phyloP scores from a whole-genome alignment of 192 early-diverging fungal species.

The Neocallimastix lanati region DNA sequence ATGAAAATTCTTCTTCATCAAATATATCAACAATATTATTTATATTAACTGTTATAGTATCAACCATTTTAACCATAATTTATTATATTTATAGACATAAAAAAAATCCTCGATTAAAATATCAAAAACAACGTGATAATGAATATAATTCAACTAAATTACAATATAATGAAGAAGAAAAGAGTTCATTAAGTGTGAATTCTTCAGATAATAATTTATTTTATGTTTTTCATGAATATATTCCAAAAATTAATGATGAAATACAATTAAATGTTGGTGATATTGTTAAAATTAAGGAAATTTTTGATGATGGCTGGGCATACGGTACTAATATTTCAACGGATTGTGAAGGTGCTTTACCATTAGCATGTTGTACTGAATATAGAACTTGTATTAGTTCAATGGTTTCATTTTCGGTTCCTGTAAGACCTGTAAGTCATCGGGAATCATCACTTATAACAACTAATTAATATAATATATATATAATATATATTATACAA shows the following conservation, averaged over 20 bases:
- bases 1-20: background rate
- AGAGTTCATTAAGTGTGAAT: background rate
- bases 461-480: no score
- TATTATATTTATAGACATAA: background rate
- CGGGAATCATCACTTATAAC: background rate
- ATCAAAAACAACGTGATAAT: background rate
- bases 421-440: background rate
- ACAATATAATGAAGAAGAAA: background rate
- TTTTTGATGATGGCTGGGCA: slow-evolving; percentile 84
- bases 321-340: slow-evolving; percentile 60
- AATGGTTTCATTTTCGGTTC: background rate
- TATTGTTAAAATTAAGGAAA: slow-evolving; percentile 43
- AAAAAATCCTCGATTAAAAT: background rate
- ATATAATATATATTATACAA: no score
- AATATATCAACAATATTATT: background rate
- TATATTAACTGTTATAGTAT: background rate
- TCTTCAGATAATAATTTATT: background rate
- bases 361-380: slow-evolving; percentile 43
- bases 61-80: background rate
- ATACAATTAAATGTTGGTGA: slow-evolving; percentile 51
- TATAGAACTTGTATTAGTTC: background rate
- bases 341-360: slow-evolving; percentile 59
- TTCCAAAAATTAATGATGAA: slow-evolving; percentile 55
- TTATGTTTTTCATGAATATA: slow-evolving; percentile 41
- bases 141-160: background rate